These are phyloP conservation scores for Phytophthora sansomeana DNA, from an alignment of 352 stramenopile genomes.

Conservation along the genomic window DNA sequence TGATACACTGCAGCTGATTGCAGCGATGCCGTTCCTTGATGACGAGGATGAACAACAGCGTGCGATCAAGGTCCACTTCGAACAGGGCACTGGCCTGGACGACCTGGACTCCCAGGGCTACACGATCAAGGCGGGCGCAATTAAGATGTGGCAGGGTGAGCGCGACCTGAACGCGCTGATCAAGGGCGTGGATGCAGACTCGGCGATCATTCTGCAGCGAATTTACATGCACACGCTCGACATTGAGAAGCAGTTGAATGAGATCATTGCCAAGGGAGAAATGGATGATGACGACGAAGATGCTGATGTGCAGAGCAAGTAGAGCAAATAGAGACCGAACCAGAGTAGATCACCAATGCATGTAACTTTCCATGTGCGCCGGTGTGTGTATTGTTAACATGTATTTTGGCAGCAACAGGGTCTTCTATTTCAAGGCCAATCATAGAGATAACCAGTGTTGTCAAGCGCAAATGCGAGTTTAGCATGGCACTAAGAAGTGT, in stretches of 20 bases:
- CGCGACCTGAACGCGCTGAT: constrained; percentile 61
- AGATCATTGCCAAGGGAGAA: constrained; percentile 44
- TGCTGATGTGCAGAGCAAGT: constrained; percentile 17
- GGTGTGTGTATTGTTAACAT: not conserved
- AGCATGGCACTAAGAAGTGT: constrained; percentile 14
- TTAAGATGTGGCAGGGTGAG: constrained; percentile 75
- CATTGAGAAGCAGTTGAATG: constrained; percentile 69
- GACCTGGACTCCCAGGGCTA: constrained; percentile 69
- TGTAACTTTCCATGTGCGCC: constrained; percentile 1
- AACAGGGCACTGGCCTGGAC: constrained; percentile 64
- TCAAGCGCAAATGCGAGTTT: not conserved
- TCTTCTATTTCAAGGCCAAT: constrained; percentile 15
- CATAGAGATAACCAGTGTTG: not conserved
- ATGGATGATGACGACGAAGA: constrained; percentile 28
- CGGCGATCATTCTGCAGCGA: constrained; percentile 73
- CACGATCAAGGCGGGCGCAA: constrained; percentile 58
- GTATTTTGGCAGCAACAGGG: constrained; percentile 1
- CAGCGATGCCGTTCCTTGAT: constrained; percentile 73
- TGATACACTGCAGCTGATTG: constrained; percentile 75
- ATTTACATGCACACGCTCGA: constrained; percentile 75
- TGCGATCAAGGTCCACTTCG: constrained; percentile 61
- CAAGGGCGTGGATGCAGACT: constrained; percentile 61
- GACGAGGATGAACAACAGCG: constrained; percentile 65
- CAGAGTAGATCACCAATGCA: constrained; percentile 7
- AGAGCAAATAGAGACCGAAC: constrained; percentile 13